These are phyloP conservation scores for Hymenochaete sp. DNA, from an alignment of 1,284 basidiomycete genomes.

Conservation along the genomic window DNA sequence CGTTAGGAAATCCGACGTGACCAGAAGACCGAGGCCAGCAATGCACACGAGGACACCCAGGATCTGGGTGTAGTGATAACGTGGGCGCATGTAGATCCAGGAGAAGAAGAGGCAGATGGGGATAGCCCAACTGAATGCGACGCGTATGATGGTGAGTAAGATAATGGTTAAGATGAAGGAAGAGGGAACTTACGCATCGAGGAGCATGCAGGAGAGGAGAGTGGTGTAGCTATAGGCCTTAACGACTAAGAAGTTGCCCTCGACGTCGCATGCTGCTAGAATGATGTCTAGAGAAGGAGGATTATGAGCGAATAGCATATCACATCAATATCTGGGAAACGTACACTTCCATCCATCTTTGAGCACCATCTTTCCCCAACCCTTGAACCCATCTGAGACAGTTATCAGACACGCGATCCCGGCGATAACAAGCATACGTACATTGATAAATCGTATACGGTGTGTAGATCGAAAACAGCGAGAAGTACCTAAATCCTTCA, in stretches of 20 bases:
- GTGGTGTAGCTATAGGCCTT: conserved; percentile 85
- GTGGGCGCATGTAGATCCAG: conserved; percentile 73
- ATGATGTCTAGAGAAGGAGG: conserved; percentile 57
- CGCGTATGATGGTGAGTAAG: too few relatives aligned
- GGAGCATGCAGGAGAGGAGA: conserved; percentile 76
- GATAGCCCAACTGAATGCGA: conserved; percentile 62
- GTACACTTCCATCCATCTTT: conserved; percentile 81
- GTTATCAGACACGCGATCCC: conserved; percentile 2
- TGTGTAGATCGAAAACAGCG: conserved; percentile 66
- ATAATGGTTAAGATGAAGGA: neutral
- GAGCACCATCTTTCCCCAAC: conserved; percentile 64
- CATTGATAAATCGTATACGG: conserved; percentile 81
- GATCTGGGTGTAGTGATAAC: conserved; percentile 76
- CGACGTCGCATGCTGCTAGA: conserved; percentile 72
- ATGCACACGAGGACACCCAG: conserved; percentile 71
- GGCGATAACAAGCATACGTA: conserved; percentile 27
- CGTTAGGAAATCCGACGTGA: conserved; percentile 62
- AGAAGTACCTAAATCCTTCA: conserved; percentile 53
- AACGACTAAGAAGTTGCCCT: conserved; percentile 78
- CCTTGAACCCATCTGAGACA: conserved; percentile 61
- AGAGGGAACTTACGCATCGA: conserved; percentile 57
- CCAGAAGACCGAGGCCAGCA: conserved; percentile 68
- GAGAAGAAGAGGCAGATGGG: conserved; percentile 76
- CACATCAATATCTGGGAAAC: too few relatives aligned
- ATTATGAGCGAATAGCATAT: too few relatives aligned